Evolutionary conservation across 768 basidiomycete species (phyloP).

Genomic region (Dioszegia crocea): DNA sequence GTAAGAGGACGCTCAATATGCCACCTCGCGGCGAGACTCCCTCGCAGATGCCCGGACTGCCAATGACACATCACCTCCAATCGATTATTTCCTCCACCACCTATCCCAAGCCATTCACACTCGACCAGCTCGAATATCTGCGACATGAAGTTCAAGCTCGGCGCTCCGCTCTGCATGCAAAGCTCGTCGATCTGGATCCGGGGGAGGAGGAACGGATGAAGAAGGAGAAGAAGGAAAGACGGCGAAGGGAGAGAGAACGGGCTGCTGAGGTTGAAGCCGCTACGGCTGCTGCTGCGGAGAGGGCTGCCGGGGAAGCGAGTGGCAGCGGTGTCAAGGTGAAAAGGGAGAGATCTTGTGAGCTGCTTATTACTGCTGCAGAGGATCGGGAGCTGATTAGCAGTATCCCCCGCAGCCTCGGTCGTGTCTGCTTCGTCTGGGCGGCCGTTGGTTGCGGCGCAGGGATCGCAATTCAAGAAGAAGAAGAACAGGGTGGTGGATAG

Average conservation of each 20-base stretch:
- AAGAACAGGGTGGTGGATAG: constrained; percentile 35
- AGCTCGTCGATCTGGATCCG: constrained; percentile 10
- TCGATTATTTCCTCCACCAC: constrained; percentile 28
- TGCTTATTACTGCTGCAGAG: background rate
- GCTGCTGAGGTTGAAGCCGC: constrained; percentile 23
- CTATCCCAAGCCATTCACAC: constrained; percentile 22
- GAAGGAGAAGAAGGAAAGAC: constrained; percentile 23
- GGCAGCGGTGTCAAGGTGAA: constrained; percentile 34
- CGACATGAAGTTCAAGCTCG: constrained; percentile 10
- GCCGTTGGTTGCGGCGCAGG: constrained; percentile 25
- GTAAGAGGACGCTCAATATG: background rate
- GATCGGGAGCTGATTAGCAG: constrained; percentile 4
- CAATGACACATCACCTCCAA: constrained; percentile 11
- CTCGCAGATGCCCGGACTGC: background rate
- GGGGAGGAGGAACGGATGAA: constrained; percentile 9
- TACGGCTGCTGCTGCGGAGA: constrained; percentile 16
- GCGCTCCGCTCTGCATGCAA: background rate
- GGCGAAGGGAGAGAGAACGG: constrained; percentile 16
- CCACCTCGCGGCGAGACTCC: background rate
- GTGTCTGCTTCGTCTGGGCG: constrained; percentile 8
- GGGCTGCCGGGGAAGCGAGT: constrained; percentile 1
- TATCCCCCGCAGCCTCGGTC: constrained; percentile 30
- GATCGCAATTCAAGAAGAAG: constrained; percentile 34
- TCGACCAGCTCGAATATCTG: constrained; percentile 28
- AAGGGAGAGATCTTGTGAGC: constrained; percentile 39